phyloP scores from a whole-genome alignment of 306 rosid genomes.

The Begonia peltatifolia region DNA sequence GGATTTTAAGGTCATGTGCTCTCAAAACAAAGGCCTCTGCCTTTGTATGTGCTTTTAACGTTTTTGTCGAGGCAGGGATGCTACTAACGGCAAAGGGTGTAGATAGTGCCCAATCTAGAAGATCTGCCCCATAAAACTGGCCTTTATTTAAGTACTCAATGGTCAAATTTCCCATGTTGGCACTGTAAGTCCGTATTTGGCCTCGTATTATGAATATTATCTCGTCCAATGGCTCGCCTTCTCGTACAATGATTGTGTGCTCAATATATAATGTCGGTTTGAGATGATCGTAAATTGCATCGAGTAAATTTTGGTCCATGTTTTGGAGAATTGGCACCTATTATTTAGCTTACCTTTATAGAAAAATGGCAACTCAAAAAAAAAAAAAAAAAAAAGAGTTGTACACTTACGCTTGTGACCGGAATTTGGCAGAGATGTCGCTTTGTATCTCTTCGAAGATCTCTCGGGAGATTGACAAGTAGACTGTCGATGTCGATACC shows the following conservation, averaged over 20 bases:
- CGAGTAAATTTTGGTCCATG: constrained; percentile 1
- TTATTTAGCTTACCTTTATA: constrained; percentile 21
- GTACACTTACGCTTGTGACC: constrained; percentile 32
- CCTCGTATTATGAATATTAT: constrained; percentile 14
- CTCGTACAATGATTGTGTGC: constrained; percentile 1
- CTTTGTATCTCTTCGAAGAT: constrained; percentile 11
- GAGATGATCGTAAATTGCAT: constrained; percentile 8
- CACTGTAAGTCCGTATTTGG: neutral
- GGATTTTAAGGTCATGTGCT: constrained; percentile 5
- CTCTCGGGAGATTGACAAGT: constrained; percentile 1
- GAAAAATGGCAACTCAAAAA: neutral
- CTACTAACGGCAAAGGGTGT: neutral
- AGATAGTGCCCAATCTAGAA: constrained; percentile 4
- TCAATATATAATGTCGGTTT: constrained; percentile 10
- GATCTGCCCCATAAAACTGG: constrained; percentile 10
- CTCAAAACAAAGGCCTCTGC: constrained; percentile 13
- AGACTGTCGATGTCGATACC: constrained; percentile 4
- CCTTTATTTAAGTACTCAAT: neutral
- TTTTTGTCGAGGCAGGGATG: constrained; percentile 9
- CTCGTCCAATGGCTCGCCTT: constrained; percentile 13
- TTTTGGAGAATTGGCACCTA: constrained; percentile 12
- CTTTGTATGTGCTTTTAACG: constrained; percentile 1
- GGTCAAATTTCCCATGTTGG: too few relatives aligned
- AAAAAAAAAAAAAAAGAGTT: neutral
- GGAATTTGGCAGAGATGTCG: constrained; percentile 48